These are phyloP conservation scores for Geranium rotundifolium DNA, from an alignment of 345 rosid species.

Conservation along the genomic window DNA sequence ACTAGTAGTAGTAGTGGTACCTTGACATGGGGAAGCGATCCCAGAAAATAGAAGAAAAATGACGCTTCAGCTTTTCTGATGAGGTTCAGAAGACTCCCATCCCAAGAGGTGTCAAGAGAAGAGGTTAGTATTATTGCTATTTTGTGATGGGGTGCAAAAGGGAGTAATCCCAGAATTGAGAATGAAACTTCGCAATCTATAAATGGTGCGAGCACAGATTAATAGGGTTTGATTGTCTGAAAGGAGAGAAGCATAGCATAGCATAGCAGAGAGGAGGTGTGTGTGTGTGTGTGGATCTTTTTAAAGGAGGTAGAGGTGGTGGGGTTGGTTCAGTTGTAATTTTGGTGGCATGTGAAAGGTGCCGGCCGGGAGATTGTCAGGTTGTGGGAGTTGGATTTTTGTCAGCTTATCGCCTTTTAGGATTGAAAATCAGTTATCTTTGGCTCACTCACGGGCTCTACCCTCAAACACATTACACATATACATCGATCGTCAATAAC, in stretches of 20 bases:
- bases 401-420: slow-evolving; percentile 22
- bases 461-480: background rate
- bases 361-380: slow-evolving; percentile 57
- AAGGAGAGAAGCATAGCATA: background rate
- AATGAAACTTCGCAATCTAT: background rate
- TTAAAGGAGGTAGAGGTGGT: slow-evolving; percentile 5
- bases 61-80: slow-evolving; percentile 40
- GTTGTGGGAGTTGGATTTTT: slow-evolving; percentile 37
- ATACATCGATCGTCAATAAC: background rate
- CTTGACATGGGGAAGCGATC: slow-evolving; percentile 49
- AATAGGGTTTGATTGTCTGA: too few species aligned
- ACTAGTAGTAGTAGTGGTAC: slow-evolving; percentile 53
- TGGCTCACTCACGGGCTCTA: slow-evolving; percentile 27
- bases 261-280: background rate
- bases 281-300: too few species aligned
- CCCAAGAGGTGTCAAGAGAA: slow-evolving; percentile 8
- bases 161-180: slow-evolving; percentile 12
- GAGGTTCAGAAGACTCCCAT: slow-evolving; percentile 21
- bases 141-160: slow-evolving; percentile 25
- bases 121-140: slow-evolving; percentile 1
- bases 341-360: slow-evolving; percentile 53
- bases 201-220: too few species aligned
- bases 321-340: slow-evolving; percentile 22
- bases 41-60: slow-evolving; percentile 18
- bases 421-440: slow-evolving; percentile 18